Conservation (phyloP, 108 stramenopile species). For the Cyclotella sp. region DNA sequence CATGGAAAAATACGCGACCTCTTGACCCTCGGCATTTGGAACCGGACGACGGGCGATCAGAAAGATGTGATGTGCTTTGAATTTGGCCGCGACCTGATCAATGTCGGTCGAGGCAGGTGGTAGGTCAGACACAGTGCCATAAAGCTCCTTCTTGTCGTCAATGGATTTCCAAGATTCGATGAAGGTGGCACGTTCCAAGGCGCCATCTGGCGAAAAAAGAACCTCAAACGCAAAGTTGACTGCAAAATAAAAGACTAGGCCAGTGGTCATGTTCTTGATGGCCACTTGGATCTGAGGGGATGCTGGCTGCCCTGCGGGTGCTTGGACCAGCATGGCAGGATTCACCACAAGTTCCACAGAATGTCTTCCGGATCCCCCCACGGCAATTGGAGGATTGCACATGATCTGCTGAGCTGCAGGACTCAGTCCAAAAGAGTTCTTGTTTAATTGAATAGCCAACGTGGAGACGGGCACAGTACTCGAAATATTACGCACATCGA, state of each 20-base stretch:
- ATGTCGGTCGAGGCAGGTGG: conserved; percentile 76
- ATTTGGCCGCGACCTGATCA: conserved; percentile 81
- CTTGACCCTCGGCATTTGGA: conserved; percentile 91
- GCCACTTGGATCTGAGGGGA: conserved; percentile 90
- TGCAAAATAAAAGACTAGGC: conserved; percentile 92
- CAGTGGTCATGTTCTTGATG: conserved; percentile 92
- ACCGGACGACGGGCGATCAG: conserved; percentile 94
- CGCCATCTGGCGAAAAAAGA: conserved; percentile 77
- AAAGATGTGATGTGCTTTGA: conserved; percentile 81
- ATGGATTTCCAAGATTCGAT: conserved; percentile 89
- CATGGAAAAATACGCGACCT: conserved; percentile 92
- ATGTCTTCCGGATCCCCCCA: conserved; percentile 61
- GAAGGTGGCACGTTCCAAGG: conserved; percentile 79
- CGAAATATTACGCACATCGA: conserved; percentile 84
- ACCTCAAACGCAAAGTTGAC: conserved; percentile 86
- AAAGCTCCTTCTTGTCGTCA: conserved; percentile 91
- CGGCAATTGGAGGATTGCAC: conserved; percentile 77
- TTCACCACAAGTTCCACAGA: conserved; percentile 73
- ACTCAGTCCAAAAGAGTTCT: conserved; percentile 96
- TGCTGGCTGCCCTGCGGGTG: conserved; percentile 69
- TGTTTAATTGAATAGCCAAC: conserved; percentile 97
- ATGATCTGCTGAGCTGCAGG: conserved; percentile 89
- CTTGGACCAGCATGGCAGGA: conserved; percentile 84
- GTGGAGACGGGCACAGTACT: conserved; percentile 72
- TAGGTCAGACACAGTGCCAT: conserved; percentile 73